These are phyloP conservation scores for Ustilago loliicola DNA, from an alignment of 1,284 basidiomycete genomes.

Conservation along the genomic window DNA sequence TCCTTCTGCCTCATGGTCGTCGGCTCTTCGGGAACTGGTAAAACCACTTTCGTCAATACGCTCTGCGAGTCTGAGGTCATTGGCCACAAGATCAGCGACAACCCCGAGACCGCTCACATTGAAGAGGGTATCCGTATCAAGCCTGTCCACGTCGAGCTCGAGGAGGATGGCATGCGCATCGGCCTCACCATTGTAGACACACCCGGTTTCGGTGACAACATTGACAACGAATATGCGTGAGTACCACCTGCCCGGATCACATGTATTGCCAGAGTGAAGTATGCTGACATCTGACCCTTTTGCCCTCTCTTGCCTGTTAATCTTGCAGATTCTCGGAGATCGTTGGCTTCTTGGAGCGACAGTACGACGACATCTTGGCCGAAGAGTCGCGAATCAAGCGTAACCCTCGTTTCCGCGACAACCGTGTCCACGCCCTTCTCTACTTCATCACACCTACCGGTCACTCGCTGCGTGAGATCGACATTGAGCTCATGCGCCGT, in stretches of 20 bases:
- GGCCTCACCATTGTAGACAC: slow-evolving; percentile 98
- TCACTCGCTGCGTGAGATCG: slow-evolving; percentile 92
- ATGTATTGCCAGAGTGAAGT: background rate
- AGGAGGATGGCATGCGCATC: slow-evolving; percentile 98
- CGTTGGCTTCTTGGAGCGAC: slow-evolving; percentile 94
- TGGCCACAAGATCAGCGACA: slow-evolving; percentile 83
- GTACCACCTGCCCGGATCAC: slow-evolving; percentile 69
- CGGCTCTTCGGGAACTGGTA: slow-evolving; percentile 68
- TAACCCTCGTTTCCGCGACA: slow-evolving; percentile 98
- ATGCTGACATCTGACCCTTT: slow-evolving; percentile 3
- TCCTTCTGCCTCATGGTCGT: slow-evolving; percentile 71
- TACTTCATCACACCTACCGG: slow-evolving; percentile 98
- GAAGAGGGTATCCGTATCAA: slow-evolving; percentile 97
- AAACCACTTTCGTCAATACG: slow-evolving; percentile 70
- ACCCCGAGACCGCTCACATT: slow-evolving; percentile 88
- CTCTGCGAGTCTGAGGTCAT: slow-evolving; percentile 72
- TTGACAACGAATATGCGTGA: slow-evolving; percentile 97
- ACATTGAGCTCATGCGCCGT: slow-evolving; percentile 78
- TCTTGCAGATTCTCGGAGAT: slow-evolving; percentile 77
- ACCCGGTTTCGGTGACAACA: slow-evolving; percentile 98
- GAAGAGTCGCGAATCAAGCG: slow-evolving; percentile 99
- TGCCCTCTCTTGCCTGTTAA: background rate
- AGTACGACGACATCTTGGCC: slow-evolving; percentile 98
- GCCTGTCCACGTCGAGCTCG: slow-evolving; percentile 93
- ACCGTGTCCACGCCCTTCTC: slow-evolving; percentile 86